Conservation (phyloP, 257 asterid species). For the Pogostemon cablin region DNA sequence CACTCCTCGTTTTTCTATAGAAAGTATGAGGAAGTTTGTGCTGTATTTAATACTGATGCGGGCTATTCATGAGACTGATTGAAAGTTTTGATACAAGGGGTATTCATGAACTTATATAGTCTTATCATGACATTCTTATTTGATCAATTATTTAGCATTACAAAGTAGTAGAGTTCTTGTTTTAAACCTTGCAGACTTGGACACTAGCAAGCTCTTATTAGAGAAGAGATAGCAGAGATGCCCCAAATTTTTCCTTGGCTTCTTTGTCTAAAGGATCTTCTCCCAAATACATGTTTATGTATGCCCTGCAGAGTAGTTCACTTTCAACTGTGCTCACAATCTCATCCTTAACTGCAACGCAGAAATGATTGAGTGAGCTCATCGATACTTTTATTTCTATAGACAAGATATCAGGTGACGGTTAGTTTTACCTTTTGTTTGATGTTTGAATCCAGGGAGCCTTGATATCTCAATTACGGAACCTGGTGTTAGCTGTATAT, state of each 20-base stretch:
- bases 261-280: conserved; percentile 68
- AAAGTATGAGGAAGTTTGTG: conserved; percentile 24
- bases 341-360: background rate
- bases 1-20: background rate
- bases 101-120: background rate
- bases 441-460: background rate
- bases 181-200: conserved; percentile 40
- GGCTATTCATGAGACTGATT: background rate
- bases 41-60: background rate
- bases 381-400: background rate
- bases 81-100: background rate
- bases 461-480: background rate
- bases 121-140: conserved; percentile 30
- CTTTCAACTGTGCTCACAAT: background rate
- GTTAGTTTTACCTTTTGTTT: conserved; percentile 1
- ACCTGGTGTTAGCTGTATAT: background rate
- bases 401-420: background rate
- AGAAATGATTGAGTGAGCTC: background rate
- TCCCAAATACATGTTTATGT: conserved; percentile 52
- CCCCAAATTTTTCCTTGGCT: conserved; percentile 56
- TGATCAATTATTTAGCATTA: conserved; percentile 34
- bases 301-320: conserved; percentile 43
- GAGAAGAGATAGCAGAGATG: conserved; percentile 48
- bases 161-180: conserved; percentile 1
- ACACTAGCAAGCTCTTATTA: conserved; percentile 29